These are phyloP conservation scores for Neofusicoccum sp. DNA, from an alignment of 2,329 filamentous ascomycete genomes.

Conservation along the genomic window DNA sequence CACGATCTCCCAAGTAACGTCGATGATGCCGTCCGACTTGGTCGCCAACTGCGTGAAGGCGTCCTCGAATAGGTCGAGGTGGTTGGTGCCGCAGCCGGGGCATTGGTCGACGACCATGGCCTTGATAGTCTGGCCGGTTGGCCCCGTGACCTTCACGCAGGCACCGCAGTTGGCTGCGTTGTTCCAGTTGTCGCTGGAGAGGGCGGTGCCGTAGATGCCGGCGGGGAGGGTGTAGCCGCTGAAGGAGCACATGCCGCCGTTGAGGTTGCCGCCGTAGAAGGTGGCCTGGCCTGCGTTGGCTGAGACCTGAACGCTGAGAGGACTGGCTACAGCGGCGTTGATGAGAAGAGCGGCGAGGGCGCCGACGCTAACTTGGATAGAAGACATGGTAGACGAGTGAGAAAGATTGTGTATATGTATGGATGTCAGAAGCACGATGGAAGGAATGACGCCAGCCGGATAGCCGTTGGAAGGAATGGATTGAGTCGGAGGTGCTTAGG, in stretches of 20 bases:
- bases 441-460: neutral
- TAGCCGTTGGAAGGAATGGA: neutral
- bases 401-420: neutral
- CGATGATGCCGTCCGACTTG: slow-evolving; percentile 47
- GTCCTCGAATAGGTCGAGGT: slow-evolving; percentile 56
- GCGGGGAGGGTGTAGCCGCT: slow-evolving; percentile 60
- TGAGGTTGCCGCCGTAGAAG: slow-evolving; percentile 42
- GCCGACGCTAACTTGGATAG: neutral
- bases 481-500: neutral
- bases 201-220: slow-evolving; percentile 60
- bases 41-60: slow-evolving; percentile 51
- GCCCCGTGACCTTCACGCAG: slow-evolving; percentile 61
- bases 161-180: slow-evolving; percentile 57
- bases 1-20: slow-evolving; percentile 51
- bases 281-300: slow-evolving; percentile 30
- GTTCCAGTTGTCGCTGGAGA: slow-evolving; percentile 59
- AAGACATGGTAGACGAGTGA: neutral
- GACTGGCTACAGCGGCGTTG: neutral
- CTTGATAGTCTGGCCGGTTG: slow-evolving; percentile 56
- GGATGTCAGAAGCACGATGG: neutral
- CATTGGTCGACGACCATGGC: slow-evolving; percentile 65
- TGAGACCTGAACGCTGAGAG: neutral
- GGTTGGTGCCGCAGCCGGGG: slow-evolving; percentile 54
- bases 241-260: slow-evolving; percentile 64
- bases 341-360: neutral